Conservation (phyloP, 2,329 filamentous ascomycete genomes). For the Metarhizium humberi region DNA sequence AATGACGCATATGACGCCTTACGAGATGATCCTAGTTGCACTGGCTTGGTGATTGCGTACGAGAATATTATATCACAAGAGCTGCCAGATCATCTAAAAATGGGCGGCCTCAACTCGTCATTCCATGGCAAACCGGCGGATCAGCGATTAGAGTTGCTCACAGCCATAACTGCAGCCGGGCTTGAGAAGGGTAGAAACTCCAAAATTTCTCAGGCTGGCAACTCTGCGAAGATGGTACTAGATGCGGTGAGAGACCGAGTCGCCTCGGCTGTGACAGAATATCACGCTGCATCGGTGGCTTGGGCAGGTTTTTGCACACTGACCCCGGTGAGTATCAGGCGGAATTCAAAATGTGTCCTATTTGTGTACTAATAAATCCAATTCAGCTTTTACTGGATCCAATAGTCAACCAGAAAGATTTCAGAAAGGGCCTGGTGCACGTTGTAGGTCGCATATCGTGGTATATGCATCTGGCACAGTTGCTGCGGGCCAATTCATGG, state of each 20-base stretch:
- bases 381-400: slow-evolving; percentile 25
- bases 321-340: slow-evolving; percentile 21
- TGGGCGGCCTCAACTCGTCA: slow-evolving; percentile 16
- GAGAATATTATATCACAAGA: slow-evolving; percentile 26
- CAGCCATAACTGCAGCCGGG: slow-evolving; percentile 19
- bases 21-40: slow-evolving; percentile 18
- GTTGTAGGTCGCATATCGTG: slow-evolving; percentile 23
- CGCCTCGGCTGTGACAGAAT: slow-evolving; percentile 14
- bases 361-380: not conserved
- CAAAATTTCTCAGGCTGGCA: slow-evolving; percentile 18
- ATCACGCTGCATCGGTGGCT: slow-evolving; percentile 21
- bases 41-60: slow-evolving; percentile 24
- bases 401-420: slow-evolving; percentile 21
- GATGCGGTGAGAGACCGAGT: slow-evolving; percentile 18
- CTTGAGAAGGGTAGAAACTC: slow-evolving; percentile 19
- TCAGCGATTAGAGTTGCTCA: slow-evolving; percentile 19
- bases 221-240: slow-evolving; percentile 18
- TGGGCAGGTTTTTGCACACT: slow-evolving; percentile 28
- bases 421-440: slow-evolving; percentile 20
- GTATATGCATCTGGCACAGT: slow-evolving; percentile 23
- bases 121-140: slow-evolving; percentile 14
- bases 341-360: not conserved
- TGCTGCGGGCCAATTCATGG: slow-evolving; percentile 16
- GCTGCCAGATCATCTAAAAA: slow-evolving; percentile 22
- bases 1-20: slow-evolving; percentile 24